Percentiles rank a stretch among this genome's conserved stretches.
Conservation (phyloP, 2,329 filamentous ascomycete species). For the Endocalyx cinctus region DNA sequence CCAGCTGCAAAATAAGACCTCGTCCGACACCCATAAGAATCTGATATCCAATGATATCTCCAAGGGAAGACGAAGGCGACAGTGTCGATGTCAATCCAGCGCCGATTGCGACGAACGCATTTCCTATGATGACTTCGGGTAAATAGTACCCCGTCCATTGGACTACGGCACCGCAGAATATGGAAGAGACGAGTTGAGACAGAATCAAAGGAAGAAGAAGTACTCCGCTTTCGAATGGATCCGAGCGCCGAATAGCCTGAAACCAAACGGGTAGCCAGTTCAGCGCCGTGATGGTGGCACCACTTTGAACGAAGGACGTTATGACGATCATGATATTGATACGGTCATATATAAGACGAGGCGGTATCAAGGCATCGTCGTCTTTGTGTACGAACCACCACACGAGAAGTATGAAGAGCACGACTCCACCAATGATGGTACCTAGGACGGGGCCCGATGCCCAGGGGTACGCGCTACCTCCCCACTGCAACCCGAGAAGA, state of each 20-base stretch:
- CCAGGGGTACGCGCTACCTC: constrained; percentile 35
- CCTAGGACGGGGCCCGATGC: constrained; percentile 29
- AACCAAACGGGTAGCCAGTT: constrained; percentile 25
- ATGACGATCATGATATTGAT: constrained; percentile 15
- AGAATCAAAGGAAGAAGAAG: constrained; percentile 23
- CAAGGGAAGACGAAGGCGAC: constrained; percentile 17
- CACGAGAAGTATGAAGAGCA: constrained; percentile 25
- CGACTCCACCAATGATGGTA: constrained; percentile 29
- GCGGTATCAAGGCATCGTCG: constrained; percentile 34
- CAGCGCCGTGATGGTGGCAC: constrained; percentile 13
- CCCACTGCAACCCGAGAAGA: constrained; percentile 42
- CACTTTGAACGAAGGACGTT: constrained; percentile 16
- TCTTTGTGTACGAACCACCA: constrained; percentile 31
- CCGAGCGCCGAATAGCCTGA: constrained; percentile 17
- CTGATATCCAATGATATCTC: constrained; percentile 30
- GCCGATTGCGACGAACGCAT: constrained; percentile 27
- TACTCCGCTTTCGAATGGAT: constrained; percentile 17
- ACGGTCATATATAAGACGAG: constrained; percentile 13
- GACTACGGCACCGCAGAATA: constrained; percentile 16
- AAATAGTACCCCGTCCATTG: constrained; percentile 28
- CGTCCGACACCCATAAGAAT: constrained; percentile 23
- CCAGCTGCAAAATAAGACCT: constrained; percentile 24
- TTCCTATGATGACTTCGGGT: constrained; percentile 26
- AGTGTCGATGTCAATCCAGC: constrained; percentile 30
- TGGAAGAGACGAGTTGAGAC: constrained; percentile 16